phyloP scores from a whole-genome alignment of 768 basidiomycete genomes.

The Pisolithus albus region DNA sequence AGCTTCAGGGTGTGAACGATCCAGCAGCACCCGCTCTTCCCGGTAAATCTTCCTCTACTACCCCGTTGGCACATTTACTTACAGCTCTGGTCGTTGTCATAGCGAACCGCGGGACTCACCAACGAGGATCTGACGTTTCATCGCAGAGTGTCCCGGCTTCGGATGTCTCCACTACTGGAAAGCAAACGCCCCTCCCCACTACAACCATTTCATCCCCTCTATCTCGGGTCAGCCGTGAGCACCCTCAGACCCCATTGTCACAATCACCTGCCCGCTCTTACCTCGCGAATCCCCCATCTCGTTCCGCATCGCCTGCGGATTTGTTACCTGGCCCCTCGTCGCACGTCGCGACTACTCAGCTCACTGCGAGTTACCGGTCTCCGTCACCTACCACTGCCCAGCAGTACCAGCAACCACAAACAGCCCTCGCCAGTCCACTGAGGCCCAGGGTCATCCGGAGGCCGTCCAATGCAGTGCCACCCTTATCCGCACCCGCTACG shows the following conservation, averaged over 20 bases:
- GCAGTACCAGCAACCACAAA: constrained; percentile 12
- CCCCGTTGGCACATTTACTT: neutral
- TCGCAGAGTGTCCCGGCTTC: constrained; percentile 2
- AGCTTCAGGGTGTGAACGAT: constrained; percentile 53
- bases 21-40: constrained; percentile 19
- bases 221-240: constrained; percentile 21
- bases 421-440: constrained; percentile 25
- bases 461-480: constrained; percentile 39
- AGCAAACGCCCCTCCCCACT: constrained; percentile 3
- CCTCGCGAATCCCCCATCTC: constrained; percentile 24
- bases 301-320: constrained; percentile 36
- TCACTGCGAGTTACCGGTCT: constrained; percentile 13
- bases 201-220: constrained; percentile 11
- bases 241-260: constrained; percentile 14
- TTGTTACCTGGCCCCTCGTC: constrained; percentile 18
- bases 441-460: constrained; percentile 33
- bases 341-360: constrained; percentile 19
- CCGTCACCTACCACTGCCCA: constrained; percentile 14
- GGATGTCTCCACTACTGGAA: neutral
- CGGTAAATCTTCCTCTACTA: constrained; percentile 23
- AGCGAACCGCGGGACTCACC: constrained; percentile 11
- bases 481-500: constrained; percentile 22
- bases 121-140: constrained; percentile 14
- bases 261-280: constrained; percentile 19
- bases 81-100: constrained; percentile 1